Evolutionary conservation across 179 eudicot species (phyloP).

Genomic region (Camellia oleifera): DNA sequence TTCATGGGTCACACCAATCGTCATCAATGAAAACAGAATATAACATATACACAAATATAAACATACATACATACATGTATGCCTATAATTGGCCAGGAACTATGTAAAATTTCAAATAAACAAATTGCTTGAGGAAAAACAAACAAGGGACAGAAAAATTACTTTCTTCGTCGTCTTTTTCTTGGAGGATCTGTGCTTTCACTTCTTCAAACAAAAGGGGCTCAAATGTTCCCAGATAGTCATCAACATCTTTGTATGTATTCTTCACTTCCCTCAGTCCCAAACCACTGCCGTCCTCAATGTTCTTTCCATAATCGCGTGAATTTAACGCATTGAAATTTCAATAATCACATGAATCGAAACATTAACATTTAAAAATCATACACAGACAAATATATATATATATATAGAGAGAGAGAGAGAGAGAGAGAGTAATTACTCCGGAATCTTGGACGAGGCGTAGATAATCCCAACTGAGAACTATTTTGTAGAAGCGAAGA

Average conservation of each 20-base stretch:
- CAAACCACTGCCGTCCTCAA: slow-evolving; percentile 21
- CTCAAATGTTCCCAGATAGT: slow-evolving; percentile 75
- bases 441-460: slow-evolving; percentile 30
- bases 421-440: slow-evolving; percentile 23
- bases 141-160: not conserved
- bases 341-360: not conserved
- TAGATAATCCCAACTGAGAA: slow-evolving; percentile 79
- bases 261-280: slow-evolving; percentile 62
- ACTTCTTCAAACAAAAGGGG: slow-evolving; percentile 92
- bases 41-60: too few relatives aligned
- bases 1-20: too few relatives aligned
- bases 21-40: not conserved
- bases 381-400: not conserved
- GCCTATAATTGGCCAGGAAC: too few relatives aligned
- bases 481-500: slow-evolving; percentile 66
- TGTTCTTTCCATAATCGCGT: slow-evolving; percentile 14
- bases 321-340: slow-evolving; percentile 12
- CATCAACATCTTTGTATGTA: slow-evolving; percentile 62
- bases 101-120: too few relatives aligned
- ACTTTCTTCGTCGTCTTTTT: slow-evolving; percentile 68
- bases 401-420: not conserved
- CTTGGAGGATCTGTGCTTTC: slow-evolving; percentile 66
- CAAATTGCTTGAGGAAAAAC: not conserved
- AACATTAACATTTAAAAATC: not conserved
- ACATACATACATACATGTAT: too few relatives aligned